These are phyloP conservation scores for Meira miltonrushii DNA, from an alignment of 1,284 basidiomycete genomes.

Conservation along the genomic window DNA sequence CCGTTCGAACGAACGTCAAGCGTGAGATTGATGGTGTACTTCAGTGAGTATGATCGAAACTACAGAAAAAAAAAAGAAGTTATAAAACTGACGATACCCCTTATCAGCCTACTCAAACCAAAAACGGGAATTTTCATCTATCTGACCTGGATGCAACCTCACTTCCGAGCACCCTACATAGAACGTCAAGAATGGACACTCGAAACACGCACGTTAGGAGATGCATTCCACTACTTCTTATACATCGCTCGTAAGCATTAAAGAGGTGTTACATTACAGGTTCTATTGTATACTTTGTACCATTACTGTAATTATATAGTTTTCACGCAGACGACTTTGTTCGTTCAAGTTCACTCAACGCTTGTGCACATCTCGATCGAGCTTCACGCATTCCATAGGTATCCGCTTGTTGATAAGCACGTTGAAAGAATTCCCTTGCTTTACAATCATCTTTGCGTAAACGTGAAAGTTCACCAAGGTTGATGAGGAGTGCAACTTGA, in stretches of 20 bases:
- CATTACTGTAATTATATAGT: background rate
- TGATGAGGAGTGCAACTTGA: slow-evolving; percentile 46
- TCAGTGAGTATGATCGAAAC: slow-evolving; percentile 15
- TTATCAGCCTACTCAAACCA: slow-evolving; percentile 24
- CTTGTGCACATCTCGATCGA: slow-evolving; percentile 3
- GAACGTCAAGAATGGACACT: slow-evolving; percentile 32
- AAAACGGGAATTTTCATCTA: slow-evolving; percentile 37
- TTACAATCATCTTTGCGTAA: slow-evolving; percentile 32
- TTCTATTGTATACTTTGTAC: background rate
- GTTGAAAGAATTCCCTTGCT: slow-evolving; percentile 30
- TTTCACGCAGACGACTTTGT: background rate
- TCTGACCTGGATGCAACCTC: slow-evolving; percentile 48
- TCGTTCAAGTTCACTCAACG: background rate
- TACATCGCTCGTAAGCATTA: slow-evolving; percentile 22
- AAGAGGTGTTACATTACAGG: background rate
- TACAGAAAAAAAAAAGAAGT: background rate
- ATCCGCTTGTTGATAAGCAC: slow-evolving; percentile 21
- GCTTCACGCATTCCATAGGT: slow-evolving; percentile 15
- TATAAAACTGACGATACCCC: background rate
- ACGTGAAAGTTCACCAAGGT: slow-evolving; percentile 34
- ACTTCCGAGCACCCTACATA: slow-evolving; percentile 38
- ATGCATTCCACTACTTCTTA: slow-evolving; percentile 42
- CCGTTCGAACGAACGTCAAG: slow-evolving; percentile 26
- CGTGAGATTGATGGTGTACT: slow-evolving; percentile 39
- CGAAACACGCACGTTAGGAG: slow-evolving; percentile 32